phyloP scores from a whole-genome alignment of 1,139 yeast species.

The Candida neerlandica region DNA sequence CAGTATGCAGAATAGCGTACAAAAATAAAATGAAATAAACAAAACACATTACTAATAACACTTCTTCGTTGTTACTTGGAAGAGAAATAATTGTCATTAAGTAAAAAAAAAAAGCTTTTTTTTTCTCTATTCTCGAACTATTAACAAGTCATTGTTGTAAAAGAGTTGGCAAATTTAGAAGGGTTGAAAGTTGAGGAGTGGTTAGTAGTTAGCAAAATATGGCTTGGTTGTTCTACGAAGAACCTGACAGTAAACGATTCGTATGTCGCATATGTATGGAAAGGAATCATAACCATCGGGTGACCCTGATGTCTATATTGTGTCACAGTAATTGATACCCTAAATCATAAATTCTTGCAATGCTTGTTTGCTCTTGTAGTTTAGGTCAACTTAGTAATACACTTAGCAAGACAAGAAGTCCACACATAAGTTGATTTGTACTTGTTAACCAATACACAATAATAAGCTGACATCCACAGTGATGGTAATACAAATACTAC shows the following conservation, averaged over 20 bases:
- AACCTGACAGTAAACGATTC: no score
- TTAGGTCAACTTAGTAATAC: no score
- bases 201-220: neutral
- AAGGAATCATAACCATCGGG: neutral
- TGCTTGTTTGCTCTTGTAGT: no score
- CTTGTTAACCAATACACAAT: no score
- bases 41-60: neutral
- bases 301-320: neutral
- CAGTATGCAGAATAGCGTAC: conserved; percentile 4
- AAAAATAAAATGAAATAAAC: neutral
- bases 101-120: neutral
- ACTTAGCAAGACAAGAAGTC: no score
- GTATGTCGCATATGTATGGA: neutral
- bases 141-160: neutral
- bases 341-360: neutral
- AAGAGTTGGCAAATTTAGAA: neutral
- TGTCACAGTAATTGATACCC: neutral
- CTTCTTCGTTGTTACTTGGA: neutral
- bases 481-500: no score
- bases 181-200: neutral
- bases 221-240: neutral
- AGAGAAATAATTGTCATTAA: neutral
- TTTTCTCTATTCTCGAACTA: neutral
- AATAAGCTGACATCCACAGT: no score
- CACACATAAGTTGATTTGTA: no score